Base-by-base conservation (phyloP, 441 rosid genomes). In the Omphalea diandra region DNA sequence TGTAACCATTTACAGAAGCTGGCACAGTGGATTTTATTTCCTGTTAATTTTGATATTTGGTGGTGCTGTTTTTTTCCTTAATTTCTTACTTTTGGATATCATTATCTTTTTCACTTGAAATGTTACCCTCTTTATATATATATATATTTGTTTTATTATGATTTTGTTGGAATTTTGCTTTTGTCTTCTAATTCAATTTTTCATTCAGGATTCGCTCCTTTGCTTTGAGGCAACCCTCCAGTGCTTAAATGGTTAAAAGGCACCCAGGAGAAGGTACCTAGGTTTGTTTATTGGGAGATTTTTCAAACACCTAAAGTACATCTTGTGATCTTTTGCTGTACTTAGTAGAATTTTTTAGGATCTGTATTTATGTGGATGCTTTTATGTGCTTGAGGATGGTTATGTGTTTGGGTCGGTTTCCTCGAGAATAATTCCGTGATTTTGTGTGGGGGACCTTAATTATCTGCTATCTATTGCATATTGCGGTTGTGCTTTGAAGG, bases 251-350 rank as follows among this genome's bases (percentile, higher is more conserved):
- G 96, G 84, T 88, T 85, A 74, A 85, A 82, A 84, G 93, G 91
- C 94, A 87, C 87, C 83, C 90, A 76, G 95, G 91, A 88, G 97
- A 96, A 96, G 99, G 99, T 96, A 96, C 82, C 90, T 84, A 90
- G 94, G 96, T 86, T 81, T 87, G 92, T 84, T 85, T 80, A 76
- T 76, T 85, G 76, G 90, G 92, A 85, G 70, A 78, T 83, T 68
- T 53, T 74, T 73, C 60, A 75, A 78, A 81, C 70, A 62, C 71
- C 52, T 82, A 57, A 64, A 67, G 72, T 73, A 41, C 59, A 68
- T 29, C n/a, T n/a, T n/a, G n/a, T 76, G 71, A 65, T 73, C 54
- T 56, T 40, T 69, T 60, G 27, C 29, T 35, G 46, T n/a, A 5
- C 15, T 33, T 44, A 4, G 12, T 31, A 41, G 41, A 57, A 56